Conservation (phyloP, 345 rosid genomes). For the Melastoma malabathricum region DNA sequence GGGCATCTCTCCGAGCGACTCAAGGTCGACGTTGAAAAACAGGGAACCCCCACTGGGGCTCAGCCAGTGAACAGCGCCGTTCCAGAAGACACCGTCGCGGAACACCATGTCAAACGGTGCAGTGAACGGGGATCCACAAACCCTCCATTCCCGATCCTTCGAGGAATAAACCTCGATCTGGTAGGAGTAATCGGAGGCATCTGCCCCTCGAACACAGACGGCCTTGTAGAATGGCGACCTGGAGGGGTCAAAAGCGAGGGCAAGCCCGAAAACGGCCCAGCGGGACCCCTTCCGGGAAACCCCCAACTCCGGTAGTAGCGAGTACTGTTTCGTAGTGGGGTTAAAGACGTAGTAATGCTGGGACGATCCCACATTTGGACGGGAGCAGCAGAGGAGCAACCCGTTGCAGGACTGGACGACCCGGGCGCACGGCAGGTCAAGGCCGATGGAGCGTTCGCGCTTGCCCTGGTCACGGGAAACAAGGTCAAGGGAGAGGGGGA, state of each 20-base stretch:
- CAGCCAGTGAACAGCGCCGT: conserved; percentile 19
- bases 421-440: no score
- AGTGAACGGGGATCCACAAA: conserved; percentile 10
- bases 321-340: conserved; percentile 15
- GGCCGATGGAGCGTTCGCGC: no score
- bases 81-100: conserved; percentile 19
- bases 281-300: neutral
- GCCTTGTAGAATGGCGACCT: conserved; percentile 11
- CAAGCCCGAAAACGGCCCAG: conserved; percentile 10
- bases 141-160: conserved; percentile 11
- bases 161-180: conserved; percentile 17
- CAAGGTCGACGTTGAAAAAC: conserved; percentile 11
- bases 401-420: conserved; percentile 29
- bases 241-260: conserved; percentile 15
- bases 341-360: conserved; percentile 19
- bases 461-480: no score
- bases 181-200: neutral
- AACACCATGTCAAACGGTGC: conserved; percentile 19
- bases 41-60: conserved; percentile 14
- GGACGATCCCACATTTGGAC: conserved; percentile 7
- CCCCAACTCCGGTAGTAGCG: conserved; percentile 10
- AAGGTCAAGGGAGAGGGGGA: no score
- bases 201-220: conserved; percentile 11
- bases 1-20: conserved; percentile 8
- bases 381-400: conserved; percentile 21